Evolutionary conservation across 2,329 filamentous ascomycete species (phyloP).

Genomic region (Phyllosticta citriasiana): DNA sequence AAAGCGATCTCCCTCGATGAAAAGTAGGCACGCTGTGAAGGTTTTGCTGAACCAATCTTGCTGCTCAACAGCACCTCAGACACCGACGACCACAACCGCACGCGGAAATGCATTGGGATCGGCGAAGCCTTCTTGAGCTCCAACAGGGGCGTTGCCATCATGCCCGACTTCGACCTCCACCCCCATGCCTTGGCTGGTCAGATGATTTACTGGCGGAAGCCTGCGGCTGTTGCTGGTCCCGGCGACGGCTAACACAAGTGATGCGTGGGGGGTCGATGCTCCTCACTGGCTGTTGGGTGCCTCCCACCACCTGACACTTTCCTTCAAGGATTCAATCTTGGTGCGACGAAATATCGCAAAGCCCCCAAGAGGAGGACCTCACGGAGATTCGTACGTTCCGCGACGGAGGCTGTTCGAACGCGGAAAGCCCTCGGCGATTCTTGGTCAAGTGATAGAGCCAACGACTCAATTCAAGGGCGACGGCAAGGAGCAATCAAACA

Average conservation of each 20-base stretch:
- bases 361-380: too few species aligned
- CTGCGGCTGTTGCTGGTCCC: background rate
- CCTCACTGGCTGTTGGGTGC: background rate
- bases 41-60: background rate
- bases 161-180: constrained; percentile 23
- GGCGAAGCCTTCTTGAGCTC: constrained; percentile 18
- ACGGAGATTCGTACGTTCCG: too few species aligned
- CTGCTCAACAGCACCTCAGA: background rate
- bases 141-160: constrained; percentile 12
- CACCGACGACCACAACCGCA: background rate
- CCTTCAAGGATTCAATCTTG: too few species aligned
- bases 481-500: too few species aligned
- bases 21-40: background rate
- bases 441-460: too few species aligned
- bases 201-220: constrained; percentile 20
- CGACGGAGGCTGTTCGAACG: too few species aligned
- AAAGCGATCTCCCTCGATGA: background rate
- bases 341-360: background rate
- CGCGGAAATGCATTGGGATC: constrained; percentile 16
- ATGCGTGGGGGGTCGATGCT: background rate
- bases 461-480: too few species aligned
- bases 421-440: too few species aligned
- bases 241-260: background rate
- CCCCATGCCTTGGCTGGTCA: constrained; percentile 23
- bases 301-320: too few species aligned